Conservation (phyloP, 208 protist species). For the Leishmania tarentolae region DNA sequence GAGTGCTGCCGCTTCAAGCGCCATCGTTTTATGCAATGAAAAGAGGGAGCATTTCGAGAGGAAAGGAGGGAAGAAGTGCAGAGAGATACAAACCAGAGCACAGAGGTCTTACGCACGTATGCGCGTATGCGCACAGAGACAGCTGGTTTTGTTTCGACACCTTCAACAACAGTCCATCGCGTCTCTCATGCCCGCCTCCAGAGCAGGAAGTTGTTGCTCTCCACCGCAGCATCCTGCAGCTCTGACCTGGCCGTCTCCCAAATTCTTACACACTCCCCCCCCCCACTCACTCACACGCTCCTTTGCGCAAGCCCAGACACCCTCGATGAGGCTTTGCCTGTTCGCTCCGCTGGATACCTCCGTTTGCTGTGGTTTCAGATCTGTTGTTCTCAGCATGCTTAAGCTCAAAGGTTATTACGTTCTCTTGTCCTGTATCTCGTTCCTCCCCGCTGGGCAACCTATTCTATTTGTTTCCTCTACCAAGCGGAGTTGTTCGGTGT, state of each 20-base stretch:
- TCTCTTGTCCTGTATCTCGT: no score
- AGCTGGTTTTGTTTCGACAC: not conserved
- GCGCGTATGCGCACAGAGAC: not conserved
- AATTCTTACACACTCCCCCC: not conserved
- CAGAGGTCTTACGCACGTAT: not conserved
- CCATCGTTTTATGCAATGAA: not conserved
- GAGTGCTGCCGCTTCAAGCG: not conserved
- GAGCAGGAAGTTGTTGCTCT: not conserved
- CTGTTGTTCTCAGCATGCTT: no score
- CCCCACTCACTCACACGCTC: not conserved
- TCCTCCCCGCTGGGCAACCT: no score
- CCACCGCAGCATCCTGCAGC: not conserved
- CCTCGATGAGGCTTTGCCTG: no score
- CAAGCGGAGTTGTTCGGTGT: not conserved
- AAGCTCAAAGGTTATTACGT: no score
- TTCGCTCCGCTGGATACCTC: no score
- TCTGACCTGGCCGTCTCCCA: not conserved
- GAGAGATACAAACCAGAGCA: not conserved
- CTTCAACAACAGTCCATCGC: no score
- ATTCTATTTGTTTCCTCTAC: not conserved
- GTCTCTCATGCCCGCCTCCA: not conserved
- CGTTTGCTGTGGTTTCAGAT: no score
- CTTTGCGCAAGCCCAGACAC: no score
- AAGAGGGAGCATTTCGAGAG: not conserved
- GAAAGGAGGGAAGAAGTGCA: not conserved